Percentiles rank a stretch among this genome's conserved stretches.
These are phyloP conservation scores for Boletus insuetus DNA, from an alignment of 768 basidiomycete species.

Conservation along the genomic window DNA sequence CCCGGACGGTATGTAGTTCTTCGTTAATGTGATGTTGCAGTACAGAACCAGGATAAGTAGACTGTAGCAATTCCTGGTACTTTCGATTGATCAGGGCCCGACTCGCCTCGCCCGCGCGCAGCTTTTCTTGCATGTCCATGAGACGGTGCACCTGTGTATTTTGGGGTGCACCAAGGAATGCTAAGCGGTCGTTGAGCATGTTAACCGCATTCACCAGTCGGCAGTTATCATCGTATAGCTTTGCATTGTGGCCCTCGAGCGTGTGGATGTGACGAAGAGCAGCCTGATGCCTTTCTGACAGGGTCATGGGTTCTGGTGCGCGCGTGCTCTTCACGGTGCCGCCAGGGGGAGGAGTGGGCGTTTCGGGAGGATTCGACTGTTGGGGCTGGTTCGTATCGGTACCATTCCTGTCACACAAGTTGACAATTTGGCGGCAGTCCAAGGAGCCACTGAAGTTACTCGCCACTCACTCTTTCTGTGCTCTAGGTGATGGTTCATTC, in stretches of 20 bases:
- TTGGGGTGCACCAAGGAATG: slow-evolving; percentile 16
- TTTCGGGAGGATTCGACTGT: neutral
- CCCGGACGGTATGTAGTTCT: slow-evolving; percentile 19
- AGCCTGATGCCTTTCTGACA: slow-evolving; percentile 25
- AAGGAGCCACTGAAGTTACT: neutral
- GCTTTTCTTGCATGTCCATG: slow-evolving; percentile 25
- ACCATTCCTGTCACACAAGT: slow-evolving; percentile 4
- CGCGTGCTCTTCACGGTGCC: slow-evolving; percentile 34
- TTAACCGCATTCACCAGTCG: slow-evolving; percentile 28
- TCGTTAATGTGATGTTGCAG: slow-evolving; percentile 12
- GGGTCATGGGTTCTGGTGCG: slow-evolving; percentile 42
- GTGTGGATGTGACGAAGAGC: slow-evolving; percentile 33
- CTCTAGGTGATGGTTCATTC: neutral
- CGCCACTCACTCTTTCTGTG: slow-evolving; percentile 12
- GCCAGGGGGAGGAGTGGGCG: slow-evolving; percentile 4
- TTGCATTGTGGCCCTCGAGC: slow-evolving; percentile 29
- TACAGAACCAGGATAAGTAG: slow-evolving; percentile 7
- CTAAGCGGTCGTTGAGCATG: slow-evolving; percentile 31
- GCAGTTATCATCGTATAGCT: slow-evolving; percentile 39
- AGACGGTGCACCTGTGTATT: slow-evolving; percentile 17
- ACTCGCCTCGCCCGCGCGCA: slow-evolving; percentile 22
- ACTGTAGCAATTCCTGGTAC: slow-evolving; percentile 25
- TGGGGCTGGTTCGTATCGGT: neutral
- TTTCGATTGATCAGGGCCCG: slow-evolving; percentile 16
- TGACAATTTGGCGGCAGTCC: neutral